phyloP scores from a whole-genome alignment of 73 alveolate genomes.

The Blepharisma japonicum region DNA sequence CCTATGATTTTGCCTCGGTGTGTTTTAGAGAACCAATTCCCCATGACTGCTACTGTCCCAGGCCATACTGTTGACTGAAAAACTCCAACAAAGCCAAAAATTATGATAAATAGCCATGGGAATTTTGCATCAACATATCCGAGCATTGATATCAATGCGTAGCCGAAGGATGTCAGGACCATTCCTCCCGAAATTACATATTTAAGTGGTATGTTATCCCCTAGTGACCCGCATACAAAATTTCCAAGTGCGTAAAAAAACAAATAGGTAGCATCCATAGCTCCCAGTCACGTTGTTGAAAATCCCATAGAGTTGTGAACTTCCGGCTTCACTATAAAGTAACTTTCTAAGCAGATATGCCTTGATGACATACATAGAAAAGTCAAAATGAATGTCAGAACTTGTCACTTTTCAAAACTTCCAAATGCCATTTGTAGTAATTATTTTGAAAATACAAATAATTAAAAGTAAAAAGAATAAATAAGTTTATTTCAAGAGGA shows the following conservation, averaged over 20 bases:
- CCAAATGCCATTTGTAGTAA: no score
- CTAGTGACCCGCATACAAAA: slow-evolving; percentile 51
- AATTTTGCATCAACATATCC: slow-evolving; percentile 32
- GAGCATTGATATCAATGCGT: background rate
- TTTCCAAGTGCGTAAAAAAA: slow-evolving; percentile 49
- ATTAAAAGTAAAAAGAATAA: no score
- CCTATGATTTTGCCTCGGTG: slow-evolving; percentile 61
- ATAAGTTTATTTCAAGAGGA: no score
- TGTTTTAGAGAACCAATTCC: slow-evolving; percentile 58
- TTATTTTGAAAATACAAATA: no score
- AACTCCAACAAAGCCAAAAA: slow-evolving; percentile 53
- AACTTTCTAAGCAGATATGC: slow-evolving; percentile 10
- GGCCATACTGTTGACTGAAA: slow-evolving; percentile 74
- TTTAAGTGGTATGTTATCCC: slow-evolving; percentile 46
- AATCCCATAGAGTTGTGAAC: background rate
- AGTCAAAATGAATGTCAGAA: no score
- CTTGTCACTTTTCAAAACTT: no score
- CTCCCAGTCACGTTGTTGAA: slow-evolving; percentile 41
- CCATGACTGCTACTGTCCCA: slow-evolving; percentile 50
- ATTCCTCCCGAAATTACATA: slow-evolving; percentile 16
- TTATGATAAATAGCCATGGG: slow-evolving; percentile 30
- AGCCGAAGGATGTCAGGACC: background rate
- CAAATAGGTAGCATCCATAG: slow-evolving; percentile 50
- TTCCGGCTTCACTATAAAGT: background rate
- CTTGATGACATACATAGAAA: background rate